These are phyloP conservation scores for Aulographum hederae DNA, from an alignment of 2,329 filamentous ascomycete species.

Conservation along the genomic window DNA sequence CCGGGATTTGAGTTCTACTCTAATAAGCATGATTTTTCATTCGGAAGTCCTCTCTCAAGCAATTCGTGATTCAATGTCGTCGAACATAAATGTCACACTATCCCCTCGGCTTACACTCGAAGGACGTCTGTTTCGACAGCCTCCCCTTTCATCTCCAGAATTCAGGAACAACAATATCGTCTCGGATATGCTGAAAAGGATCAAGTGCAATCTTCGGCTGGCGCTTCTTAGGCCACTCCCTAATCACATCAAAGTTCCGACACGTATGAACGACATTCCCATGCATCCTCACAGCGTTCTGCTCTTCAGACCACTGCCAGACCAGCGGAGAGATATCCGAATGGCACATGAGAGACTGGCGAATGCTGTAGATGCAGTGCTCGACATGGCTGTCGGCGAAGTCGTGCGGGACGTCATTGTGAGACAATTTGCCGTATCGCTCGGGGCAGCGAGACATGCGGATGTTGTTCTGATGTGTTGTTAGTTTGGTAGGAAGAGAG, in stretches of 20 bases:
- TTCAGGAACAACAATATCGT: too few relatives aligned
- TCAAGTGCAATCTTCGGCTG: neutral
- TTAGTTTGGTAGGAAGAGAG: slow-evolving; percentile 3
- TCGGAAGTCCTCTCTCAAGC: too few relatives aligned
- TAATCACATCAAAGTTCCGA: neutral
- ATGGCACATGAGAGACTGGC: slow-evolving; percentile 5
- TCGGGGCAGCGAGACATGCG: too few relatives aligned
- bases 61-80: too few relatives aligned
- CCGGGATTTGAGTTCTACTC: too few relatives aligned
- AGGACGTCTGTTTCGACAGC: too few relatives aligned
- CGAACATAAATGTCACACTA: too few relatives aligned
- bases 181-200: neutral
- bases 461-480: neutral
- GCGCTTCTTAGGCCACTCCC: neutral
- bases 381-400: slow-evolving; percentile 6
- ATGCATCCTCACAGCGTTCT: neutral
- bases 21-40: too few relatives aligned
- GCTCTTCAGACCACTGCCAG: neutral
- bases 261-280: neutral
- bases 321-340: slow-evolving; percentile 4
- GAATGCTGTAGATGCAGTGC: slow-evolving; percentile 6
- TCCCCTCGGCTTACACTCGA: too few relatives aligned
- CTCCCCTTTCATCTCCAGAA: too few relatives aligned
- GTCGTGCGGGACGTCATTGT: too few relatives aligned
- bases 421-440: too few relatives aligned